Percentiles rank a stretch among this genome's conserved stretches.
phyloP scores from a whole-genome alignment of 2,329 filamentous ascomycete genomes.

The Hymenoscyphus fructigenus region DNA sequence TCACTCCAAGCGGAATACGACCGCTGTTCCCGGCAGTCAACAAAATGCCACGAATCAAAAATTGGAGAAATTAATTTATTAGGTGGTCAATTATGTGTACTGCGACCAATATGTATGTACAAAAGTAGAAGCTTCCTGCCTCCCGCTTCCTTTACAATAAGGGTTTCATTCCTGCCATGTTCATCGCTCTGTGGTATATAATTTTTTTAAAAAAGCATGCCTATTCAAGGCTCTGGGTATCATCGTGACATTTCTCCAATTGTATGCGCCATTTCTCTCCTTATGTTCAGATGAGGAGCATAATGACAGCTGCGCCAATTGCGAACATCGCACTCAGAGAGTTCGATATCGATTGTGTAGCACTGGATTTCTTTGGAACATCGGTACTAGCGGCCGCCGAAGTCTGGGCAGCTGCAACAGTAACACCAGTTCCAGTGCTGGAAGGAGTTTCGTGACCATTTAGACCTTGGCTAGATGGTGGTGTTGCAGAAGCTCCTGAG shows the following conservation, averaged over 20 bases:
- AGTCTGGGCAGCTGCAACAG: constrained; percentile 23
- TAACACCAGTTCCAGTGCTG: constrained; percentile 10
- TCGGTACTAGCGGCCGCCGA: constrained; percentile 5
- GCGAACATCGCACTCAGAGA: not conserved
- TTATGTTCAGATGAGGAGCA: not conserved
- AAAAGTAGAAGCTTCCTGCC: not conserved
- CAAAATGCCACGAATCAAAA: not conserved
- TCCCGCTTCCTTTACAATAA: not conserved
- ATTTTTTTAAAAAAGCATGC: not conserved
- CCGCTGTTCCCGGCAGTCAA: not conserved
- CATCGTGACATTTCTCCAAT: not conserved
- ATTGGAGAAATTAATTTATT: not conserved
- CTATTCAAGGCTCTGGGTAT: not conserved
- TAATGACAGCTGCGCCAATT: not conserved
- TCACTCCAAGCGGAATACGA: not conserved
- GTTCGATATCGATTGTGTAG: not conserved
- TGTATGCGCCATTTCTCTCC: not conserved
- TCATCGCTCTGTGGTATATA: not conserved
- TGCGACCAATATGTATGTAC: not conserved
- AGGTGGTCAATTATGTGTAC: not conserved
- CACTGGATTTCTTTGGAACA: constrained; percentile 6
- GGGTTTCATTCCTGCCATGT: not conserved
- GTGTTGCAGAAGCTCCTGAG: constrained; percentile 14
- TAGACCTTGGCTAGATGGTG: constrained; percentile 33
- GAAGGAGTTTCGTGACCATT: constrained; percentile 40